Evolutionary conservation across 306 rosid species (phyloP), one percentile per base, ranked within the genome.

Genomic region (Rosa persica): DNA sequence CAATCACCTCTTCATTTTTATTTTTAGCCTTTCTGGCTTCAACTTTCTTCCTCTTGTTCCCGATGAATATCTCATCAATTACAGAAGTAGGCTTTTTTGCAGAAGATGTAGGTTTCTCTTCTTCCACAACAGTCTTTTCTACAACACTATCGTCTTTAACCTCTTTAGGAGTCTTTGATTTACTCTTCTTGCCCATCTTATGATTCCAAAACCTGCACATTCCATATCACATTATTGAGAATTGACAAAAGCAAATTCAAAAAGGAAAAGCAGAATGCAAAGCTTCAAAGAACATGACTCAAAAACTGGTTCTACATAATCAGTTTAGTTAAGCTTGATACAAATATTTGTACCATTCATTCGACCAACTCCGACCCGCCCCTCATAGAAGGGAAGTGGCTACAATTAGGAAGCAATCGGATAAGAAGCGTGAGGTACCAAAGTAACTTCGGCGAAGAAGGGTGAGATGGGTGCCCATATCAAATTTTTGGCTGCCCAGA

Each of bases 61-160:
- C 85, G 1, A 89, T 83, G 22, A 91, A 93, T 27, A 93, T 93
- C 68, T 89, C 93, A 79, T 93, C 98, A 15, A 93, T 93, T 81
- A 87, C 96, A 70, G 75, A 85, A 5, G 3, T 58, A 0, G 61
- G 34, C 19, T 55, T 55, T n/a, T 55, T 55, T 7, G 61, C 27
- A 19, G 30, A 72, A 3, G 82, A 77, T 8, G 86, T 60, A 64
- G 80, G 80, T 15, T 82, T 91, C 55, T 67, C 78, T 82, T 82
- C 84, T 70, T 88, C 82, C n/a, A 17, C 69, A 23, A 19, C 82
- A 44, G 12, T 15, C 7, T 82, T 75, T 11, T 86, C 87, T 76
- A 13, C 82, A 44, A 23, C 71, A 6, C 47, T 19, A 12, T 80
- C 73, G 13, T 85, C 88, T 76, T 54, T 79, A 67, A 80, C 65